Evolutionary conservation across 306 rosid genomes (phyloP).

Genomic region (Cucurbita pepo): DNA sequence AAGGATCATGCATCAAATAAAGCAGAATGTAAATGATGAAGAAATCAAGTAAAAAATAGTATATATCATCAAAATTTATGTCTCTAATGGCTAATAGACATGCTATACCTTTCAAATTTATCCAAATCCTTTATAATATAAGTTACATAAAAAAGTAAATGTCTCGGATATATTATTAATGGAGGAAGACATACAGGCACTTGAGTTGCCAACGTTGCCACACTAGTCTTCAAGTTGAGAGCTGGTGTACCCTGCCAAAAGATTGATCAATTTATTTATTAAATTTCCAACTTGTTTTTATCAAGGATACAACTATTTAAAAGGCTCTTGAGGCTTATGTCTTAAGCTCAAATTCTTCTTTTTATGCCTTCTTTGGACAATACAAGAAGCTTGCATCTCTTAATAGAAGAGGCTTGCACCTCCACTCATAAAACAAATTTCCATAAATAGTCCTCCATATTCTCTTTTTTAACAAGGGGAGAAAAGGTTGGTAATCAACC

Average conservation of each 20-base stretch:
- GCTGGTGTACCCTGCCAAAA: slow-evolving; percentile 53
- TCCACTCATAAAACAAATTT: background rate
- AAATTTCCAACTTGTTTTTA: background rate
- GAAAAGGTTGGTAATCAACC: too few species aligned
- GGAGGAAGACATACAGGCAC: slow-evolving; percentile 42
- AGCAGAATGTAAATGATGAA: background rate
- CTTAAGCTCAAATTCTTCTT: background rate
- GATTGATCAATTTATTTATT: background rate
- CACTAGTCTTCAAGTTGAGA: slow-evolving; percentile 45
- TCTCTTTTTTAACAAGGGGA: too few species aligned
- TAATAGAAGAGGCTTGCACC: background rate
- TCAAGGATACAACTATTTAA: background rate
- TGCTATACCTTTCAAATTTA: background rate
- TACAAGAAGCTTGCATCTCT: background rate
- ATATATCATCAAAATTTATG: too few species aligned
- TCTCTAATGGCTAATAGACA: background rate
- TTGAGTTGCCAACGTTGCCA: slow-evolving; percentile 43
- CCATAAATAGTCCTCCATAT: too few species aligned
- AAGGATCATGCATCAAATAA: background rate
- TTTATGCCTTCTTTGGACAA: background rate
- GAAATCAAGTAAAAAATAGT: background rate
- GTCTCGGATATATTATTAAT: background rate
- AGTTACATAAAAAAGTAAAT: background rate
- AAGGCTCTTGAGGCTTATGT: background rate
- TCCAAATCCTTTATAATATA: background rate